Evolutionary conservation across 2,329 filamentous ascomycete species (phyloP), one percentile per base, ranked within the genome.

Genomic region (Hymenoscyphus fraxineus): DNA sequence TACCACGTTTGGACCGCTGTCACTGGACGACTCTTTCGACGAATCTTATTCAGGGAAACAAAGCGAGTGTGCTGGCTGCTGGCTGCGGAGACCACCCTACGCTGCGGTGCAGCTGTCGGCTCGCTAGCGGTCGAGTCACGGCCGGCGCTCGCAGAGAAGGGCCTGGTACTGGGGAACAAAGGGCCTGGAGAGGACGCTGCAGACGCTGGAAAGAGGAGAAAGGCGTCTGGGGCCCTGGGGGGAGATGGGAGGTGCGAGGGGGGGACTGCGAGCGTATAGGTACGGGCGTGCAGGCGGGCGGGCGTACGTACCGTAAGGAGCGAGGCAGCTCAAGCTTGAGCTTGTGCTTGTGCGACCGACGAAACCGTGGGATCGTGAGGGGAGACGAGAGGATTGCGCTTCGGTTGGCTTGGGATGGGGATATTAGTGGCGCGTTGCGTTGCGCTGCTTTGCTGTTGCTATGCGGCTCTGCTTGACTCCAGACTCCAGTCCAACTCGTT

Each of bases 1-100:
- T 44, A 44, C 41, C 16, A 44, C 16, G 16, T 44, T n/a, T 35
- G 31, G n/a, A 56, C 54, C 22, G 54, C 54, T 56, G 54, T 27
- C 31, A 57, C 55, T n/a, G 35, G 31, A n/a, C 16, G 13, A 22
- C 15, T 35, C n/a, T 22, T 38, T 38, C 22, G 5, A 35, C 55
- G 57, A 22, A 27, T 38, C 35, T 59, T 59, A 59, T 59, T 59
- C 57, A 32, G 57, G 35, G 57, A 59, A 59, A 39, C 32, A n/a
- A 56, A 22, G 41, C 51, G 19, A 10, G 31, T 27, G 51, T 19
- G 51, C 31, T 56, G 51, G 22, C 22, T 19, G 51, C 31, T 56
- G 51, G 22, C 22, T 10, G 51, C 22, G 51, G 51, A 27, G 31
- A 32, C 27, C 27, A 27, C 27, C 27, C 27, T 27, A 27, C 51